These are phyloP conservation scores for Penicillium sclerotigenum DNA, from an alignment of 2,329 filamentous ascomycete species.

Conservation along the genomic window DNA sequence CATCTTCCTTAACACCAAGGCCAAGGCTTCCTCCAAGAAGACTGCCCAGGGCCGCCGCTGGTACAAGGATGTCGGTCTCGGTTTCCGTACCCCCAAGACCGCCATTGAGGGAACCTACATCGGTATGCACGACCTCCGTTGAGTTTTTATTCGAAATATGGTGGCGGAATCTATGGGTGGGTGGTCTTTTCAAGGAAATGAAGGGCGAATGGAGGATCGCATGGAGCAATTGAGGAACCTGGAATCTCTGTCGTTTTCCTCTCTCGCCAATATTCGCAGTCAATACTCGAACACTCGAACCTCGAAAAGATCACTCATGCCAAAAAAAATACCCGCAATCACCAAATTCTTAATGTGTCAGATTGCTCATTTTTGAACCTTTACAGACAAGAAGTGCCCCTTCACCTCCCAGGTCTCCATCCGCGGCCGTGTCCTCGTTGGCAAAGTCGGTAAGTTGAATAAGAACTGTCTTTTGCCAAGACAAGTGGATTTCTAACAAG, in stretches of 20 bases:
- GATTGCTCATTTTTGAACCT: slow-evolving; percentile 27
- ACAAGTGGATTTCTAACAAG: not conserved
- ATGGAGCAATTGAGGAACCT: slow-evolving; percentile 1
- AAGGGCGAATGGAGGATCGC: slow-evolving; percentile 7
- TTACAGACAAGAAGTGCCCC: slow-evolving; percentile 98
- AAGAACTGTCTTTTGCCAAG: not conserved
- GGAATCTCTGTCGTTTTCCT: not conserved
- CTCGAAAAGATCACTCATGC: slow-evolving; percentile 13
- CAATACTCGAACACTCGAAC: not conserved
- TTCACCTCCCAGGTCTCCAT: slow-evolving; percentile 99
- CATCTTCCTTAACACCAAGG: slow-evolving; percentile 99
- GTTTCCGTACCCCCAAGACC: slow-evolving; percentile 97
- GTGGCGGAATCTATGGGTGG: slow-evolving; percentile 17
- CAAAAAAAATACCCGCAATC: slow-evolving; percentile 6
- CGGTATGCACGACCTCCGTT: slow-evolving; percentile 64
- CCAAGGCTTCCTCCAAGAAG: slow-evolving; percentile 73
- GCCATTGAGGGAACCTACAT: slow-evolving; percentile 99
- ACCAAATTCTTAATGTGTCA: not conserved
- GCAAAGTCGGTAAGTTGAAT: slow-evolving; percentile 62
- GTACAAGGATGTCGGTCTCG: slow-evolving; percentile 99
- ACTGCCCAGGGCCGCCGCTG: slow-evolving; percentile 92
- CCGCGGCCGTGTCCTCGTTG: slow-evolving; percentile 99
- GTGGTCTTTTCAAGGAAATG: slow-evolving; percentile 18
- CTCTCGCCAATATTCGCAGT: not conserved
- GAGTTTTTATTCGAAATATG: slow-evolving; percentile 18